Evolutionary conservation across 2,329 filamentous ascomycete genomes (phyloP).

Genomic region (Beauveria bassiana): DNA sequence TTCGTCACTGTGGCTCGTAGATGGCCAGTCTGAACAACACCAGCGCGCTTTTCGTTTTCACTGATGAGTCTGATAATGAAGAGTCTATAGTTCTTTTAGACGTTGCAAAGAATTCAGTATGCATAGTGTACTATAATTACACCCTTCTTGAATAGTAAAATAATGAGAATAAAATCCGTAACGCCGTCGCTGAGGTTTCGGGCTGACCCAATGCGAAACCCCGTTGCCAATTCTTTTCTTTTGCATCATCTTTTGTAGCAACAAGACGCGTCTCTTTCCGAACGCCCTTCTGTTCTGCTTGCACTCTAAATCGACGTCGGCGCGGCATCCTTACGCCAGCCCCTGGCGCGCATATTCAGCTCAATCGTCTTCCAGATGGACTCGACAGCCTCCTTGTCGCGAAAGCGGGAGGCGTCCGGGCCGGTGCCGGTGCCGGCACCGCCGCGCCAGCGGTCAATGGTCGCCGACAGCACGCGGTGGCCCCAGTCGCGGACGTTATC

Average conservation of each 20-base stretch:
- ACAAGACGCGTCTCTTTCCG: neutral
- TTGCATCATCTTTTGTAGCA: neutral
- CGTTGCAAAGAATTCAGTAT: neutral
- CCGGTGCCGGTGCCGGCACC: conserved; percentile 25
- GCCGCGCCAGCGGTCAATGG: conserved; percentile 75
- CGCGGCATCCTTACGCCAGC: conserved; percentile 69
- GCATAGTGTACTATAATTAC: neutral
- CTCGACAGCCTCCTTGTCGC: conserved; percentile 90
- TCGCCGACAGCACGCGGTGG: conserved; percentile 68
- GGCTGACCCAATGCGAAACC: conserved; percentile 5
- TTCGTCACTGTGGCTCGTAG: too few species aligned
- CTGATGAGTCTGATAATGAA: too few species aligned
- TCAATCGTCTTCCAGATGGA: conserved; percentile 87
- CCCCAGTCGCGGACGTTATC: conserved; percentile 78
- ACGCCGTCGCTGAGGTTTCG: conserved; percentile 10
- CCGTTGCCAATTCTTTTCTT: neutral
- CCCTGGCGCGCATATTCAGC: conserved; percentile 74
- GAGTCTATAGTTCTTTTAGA: too few species aligned
- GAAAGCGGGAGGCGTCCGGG: conserved; percentile 56
- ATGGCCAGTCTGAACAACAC: too few species aligned
- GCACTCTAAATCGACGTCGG: conserved; percentile 41
- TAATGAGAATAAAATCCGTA: neutral
- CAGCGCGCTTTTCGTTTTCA: too few species aligned
- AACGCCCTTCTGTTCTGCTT: neutral
- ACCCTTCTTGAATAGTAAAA: neutral